Evolutionary conservation across 371 early-diverging fungal genomes (phyloP), one percentile per base, ranked within the genome.

Genomic region (Coemansia sp.): DNA sequence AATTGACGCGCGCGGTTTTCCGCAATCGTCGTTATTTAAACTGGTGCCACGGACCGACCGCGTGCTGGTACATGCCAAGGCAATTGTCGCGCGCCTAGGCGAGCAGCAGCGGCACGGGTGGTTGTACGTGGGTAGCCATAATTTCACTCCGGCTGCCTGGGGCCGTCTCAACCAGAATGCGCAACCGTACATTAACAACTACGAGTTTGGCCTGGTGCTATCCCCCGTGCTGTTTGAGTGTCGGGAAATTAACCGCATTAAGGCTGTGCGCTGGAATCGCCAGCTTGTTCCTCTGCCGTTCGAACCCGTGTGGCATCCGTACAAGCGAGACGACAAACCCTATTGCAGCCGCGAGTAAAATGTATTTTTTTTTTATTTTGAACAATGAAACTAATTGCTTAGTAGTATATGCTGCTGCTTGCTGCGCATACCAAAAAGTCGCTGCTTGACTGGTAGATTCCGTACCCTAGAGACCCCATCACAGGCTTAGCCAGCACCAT

Each of bases 121-220:
- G 67, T 29, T 67, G 31, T 71, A 62, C 11, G 2, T 67, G 16
- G 67, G 67, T 5, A 67, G 63, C 38, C 75, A 75, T 31, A 75
- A 75, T 39, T 75, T 59, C 44, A 62, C 71, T 2, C 62, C 40
- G 8, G 75, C 60, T 5, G 75, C 70, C 0, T 75, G 75, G 75
- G 75, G 75, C 6, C 43, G 54, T 0, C 12, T 62, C 38, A 2
- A 12, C n/a, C 1, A 32, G 14, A 12, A 31, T 8, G 34, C 32
- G 8, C 5, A 3, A 10, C 32, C 64, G 1, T 67, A 72, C 16
- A 40, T 46, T 29, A 72, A 67, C 60, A 75, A 75, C 58, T 75
- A 75, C 34, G 70, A 69, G 53, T 34, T 70, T 34, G 75, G 70
- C 16, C 48, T 69, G 1, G 50, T 75, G 5, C 24, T 66, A 16